Evolutionary conservation across 192 early-diverging fungal species (phyloP).

Genomic region (Gryganskiella cystojenkinii): DNA sequence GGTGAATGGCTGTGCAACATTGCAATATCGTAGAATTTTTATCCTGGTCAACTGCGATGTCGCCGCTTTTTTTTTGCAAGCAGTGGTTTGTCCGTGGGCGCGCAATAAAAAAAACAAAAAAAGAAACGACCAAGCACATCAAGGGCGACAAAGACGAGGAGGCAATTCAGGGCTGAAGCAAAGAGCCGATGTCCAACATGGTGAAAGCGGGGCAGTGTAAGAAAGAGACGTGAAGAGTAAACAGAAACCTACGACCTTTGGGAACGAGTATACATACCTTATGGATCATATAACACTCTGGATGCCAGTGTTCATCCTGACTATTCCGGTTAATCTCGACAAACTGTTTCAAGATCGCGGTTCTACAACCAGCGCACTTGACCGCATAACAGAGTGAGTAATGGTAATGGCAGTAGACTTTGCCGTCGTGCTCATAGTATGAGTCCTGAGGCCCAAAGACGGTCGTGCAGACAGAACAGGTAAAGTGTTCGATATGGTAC

Average conservation of each 20-base stretch:
- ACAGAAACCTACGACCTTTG: not conserved
- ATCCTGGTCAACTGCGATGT: not conserved
- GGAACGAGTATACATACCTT: constrained; percentile 69
- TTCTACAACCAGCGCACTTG: constrained; percentile 96
- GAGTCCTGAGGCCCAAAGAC: constrained; percentile 96
- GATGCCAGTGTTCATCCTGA: constrained; percentile 94
- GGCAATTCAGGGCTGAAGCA: not conserved
- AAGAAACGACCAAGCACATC: not conserved
- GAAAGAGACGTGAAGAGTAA: not conserved
- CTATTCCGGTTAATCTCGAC: constrained; percentile 89
- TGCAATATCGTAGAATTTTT: not conserved
- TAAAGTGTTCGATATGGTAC: constrained; percentile 98
- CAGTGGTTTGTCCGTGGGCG: not conserved
- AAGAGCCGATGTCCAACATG: not conserved
- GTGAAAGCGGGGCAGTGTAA: not conserved
- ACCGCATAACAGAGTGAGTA: constrained; percentile 91
- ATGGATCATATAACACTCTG: constrained; percentile 99
- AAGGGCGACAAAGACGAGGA: not conserved
- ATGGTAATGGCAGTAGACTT: constrained; percentile 95
- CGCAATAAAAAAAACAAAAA: constrained; percentile 15
- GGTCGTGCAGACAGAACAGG: constrained; percentile 90
- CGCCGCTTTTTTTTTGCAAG: no score
- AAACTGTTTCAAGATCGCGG: constrained; percentile 96
- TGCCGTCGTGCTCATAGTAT: constrained; percentile 94
- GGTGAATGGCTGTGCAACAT: not conserved